These are phyloP conservation scores for Alternaria incomplexa DNA, from an alignment of 2,329 filamentous ascomycete genomes.

Conservation along the genomic window DNA sequence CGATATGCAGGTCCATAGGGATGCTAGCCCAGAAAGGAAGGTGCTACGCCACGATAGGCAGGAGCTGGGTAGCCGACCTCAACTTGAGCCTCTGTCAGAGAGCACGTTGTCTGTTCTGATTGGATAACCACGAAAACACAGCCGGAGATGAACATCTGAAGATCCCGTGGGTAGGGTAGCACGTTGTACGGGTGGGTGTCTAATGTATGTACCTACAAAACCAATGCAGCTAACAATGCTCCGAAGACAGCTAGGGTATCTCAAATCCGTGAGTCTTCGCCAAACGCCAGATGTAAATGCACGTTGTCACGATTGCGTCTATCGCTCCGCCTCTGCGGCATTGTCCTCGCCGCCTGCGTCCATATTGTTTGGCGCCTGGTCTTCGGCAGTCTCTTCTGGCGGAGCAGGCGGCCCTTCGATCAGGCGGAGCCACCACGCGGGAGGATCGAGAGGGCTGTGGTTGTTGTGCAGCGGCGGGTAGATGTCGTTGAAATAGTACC, in stretches of 20 bases:
- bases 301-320: not conserved
- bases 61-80: not conserved
- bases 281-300: slow-evolving; percentile 24
- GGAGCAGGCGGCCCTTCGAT: slow-evolving; percentile 63
- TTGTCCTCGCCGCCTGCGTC: slow-evolving; percentile 5
- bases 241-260: slow-evolving; percentile 33
- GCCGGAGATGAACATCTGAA: slow-evolving; percentile 1
- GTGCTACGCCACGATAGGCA: slow-evolving; percentile 10
- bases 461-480: slow-evolving; percentile 90
- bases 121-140: not conserved
- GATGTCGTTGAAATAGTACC: slow-evolving; percentile 98
- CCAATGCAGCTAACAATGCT: not conserved
- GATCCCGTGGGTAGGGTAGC: not conserved
- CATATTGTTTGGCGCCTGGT: slow-evolving; percentile 11
- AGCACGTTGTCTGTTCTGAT: slow-evolving; percentile 4
- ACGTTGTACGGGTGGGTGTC: not conserved
- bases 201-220: not conserved
- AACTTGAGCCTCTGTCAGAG: not conserved
- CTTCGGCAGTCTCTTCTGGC: slow-evolving; percentile 19
- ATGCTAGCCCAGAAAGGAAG: slow-evolving; percentile 37
- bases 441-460: slow-evolving; percentile 85
- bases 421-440: slow-evolving; percentile 84
- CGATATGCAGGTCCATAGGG: slow-evolving; percentile 27
- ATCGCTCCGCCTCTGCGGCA: slow-evolving; percentile 22
- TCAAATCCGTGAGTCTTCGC: slow-evolving; percentile 25